Evolutionary conservation across 805 yeast species (phyloP), one percentile per base, ranked within the genome.

Genomic region (Cyberlindnera maritima): DNA sequence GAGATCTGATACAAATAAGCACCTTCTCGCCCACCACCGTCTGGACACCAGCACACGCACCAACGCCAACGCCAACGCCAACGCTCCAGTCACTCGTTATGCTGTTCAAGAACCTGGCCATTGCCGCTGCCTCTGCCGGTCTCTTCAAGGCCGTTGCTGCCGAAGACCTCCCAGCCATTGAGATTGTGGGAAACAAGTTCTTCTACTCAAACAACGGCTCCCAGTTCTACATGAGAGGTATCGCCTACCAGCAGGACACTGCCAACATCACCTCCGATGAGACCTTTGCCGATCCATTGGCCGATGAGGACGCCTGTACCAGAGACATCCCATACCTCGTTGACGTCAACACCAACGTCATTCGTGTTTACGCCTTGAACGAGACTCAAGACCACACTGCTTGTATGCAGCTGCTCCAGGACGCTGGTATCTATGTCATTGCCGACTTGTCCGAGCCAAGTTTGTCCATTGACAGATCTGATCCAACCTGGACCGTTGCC

Each of bases 391-490:
- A 85, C 64, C 94, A 86, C 67, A 65, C 77, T 43, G 75, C 74
- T 42, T 86, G 94, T 76, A 81, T 86, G 89, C 41, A 68, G 28
- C 66, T 79, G 56, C 71, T 86, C 57, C 71, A 74, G 51, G 87
- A 82, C 44, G 90, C 90, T 37, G 91, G 89, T 57, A 86, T 86
- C 62, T 86, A 86, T 58, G 83, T 86, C 43, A 77, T 86, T 71
- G 90, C 91, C 37, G 95, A 86, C 70, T 73, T 86, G 61, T 76
- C 90, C 21, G 79, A 83, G 64, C 92, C 92, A 55, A 71, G 67
- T 44, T 48, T 65, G 17, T 79, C 90, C 44, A 80, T 86, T 56
- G 72, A 81, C 67, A 80, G 91, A 68, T 62, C 68, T 39, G 58
- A 57, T 54, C 92, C 94, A 54, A 54, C 69, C 40, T 86, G 92